Evolutionary conservation across 371 early-diverging fungal species (phyloP).

Genomic region (Apophysomyces ossiformis): DNA sequence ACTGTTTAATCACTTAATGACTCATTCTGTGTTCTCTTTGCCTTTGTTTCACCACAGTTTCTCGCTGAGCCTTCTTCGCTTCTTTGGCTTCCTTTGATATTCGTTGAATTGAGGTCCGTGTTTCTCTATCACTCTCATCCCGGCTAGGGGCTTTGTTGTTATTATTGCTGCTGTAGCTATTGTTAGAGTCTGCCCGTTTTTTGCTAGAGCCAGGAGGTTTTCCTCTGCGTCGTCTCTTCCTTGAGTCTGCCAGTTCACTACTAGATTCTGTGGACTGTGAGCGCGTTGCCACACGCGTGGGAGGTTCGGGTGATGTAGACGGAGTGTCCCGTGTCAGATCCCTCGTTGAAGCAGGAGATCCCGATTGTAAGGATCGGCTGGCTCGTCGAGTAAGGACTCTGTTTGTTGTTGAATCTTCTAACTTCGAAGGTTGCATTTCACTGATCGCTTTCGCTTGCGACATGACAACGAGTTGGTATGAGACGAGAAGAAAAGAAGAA

Average conservation of each 20-base stretch:
- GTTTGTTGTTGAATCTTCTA: conserved; percentile 16
- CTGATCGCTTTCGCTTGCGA: conserved; percentile 17
- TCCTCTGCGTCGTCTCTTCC: conserved; percentile 9
- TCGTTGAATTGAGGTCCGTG: conserved; percentile 28
- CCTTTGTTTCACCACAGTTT: conserved; percentile 26
- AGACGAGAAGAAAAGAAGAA: conserved; percentile 8
- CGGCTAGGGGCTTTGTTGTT: conserved; percentile 10
- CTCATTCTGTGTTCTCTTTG: conserved; percentile 3
- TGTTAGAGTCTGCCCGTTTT: conserved; percentile 8
- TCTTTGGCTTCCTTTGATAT: conserved; percentile 35
- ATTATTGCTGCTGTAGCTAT: conserved; percentile 1
- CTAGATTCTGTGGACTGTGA: conserved; percentile 28
- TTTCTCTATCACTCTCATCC: conserved; percentile 31
- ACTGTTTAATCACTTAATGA: too few species aligned
- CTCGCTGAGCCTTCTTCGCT: conserved; percentile 32
- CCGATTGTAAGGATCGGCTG: conserved; percentile 18
- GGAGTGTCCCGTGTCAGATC: conserved; percentile 11
- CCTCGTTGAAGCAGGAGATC: conserved; percentile 4
- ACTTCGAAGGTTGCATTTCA: conserved; percentile 20
- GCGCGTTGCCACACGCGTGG: conserved; percentile 27
- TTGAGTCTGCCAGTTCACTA: conserved; percentile 12
- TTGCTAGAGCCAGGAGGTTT: conserved; percentile 12
- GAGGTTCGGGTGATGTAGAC: conserved; percentile 10
- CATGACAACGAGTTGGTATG: conserved; percentile 11
- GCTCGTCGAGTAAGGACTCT: conserved; percentile 28